These are phyloP conservation scores for Caryopteris hybrid DNA, from an alignment of 305 asterid species.

Conservation along the genomic window DNA sequence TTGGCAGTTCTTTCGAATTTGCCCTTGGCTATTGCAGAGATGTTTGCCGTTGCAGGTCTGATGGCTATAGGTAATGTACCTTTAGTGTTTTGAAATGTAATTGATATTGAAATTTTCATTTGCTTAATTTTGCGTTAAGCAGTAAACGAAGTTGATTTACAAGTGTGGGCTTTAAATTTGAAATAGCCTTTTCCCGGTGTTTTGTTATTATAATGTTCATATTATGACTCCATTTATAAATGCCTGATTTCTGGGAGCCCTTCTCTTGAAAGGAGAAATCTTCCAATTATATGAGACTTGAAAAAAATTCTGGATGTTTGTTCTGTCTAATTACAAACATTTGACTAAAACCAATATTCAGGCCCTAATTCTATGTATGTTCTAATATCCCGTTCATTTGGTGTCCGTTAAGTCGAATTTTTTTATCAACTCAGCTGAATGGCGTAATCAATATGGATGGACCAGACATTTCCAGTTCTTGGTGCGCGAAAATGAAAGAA, in stretches of 20 bases:
- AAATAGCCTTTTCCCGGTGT: neutral
- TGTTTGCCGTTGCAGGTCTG: conserved; percentile 66
- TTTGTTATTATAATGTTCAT: neutral
- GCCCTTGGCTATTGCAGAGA: conserved; percentile 73
- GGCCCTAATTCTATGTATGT: neutral
- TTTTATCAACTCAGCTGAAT: neutral
- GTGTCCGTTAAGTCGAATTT: no score
- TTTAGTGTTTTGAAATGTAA: neutral
- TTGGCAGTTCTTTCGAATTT: conserved; percentile 54
- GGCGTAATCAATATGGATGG: neutral
- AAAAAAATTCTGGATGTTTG: neutral
- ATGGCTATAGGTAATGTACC: conserved; percentile 71
- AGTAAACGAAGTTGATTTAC: no score
- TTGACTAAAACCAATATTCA: neutral
- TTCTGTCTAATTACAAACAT: neutral
- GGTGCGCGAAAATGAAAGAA: neutral
- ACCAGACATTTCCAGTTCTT: neutral
- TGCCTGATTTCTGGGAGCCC: neutral
- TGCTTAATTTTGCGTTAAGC: neutral
- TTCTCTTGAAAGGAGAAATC: neutral
- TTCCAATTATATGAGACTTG: no score
- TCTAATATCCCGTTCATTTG: neutral
- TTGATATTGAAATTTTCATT: neutral
- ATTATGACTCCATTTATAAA: neutral
- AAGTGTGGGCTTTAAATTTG: no score